Percentiles rank a stretch among this genome's conserved stretches.
Conservation (phyloP, 2,329 filamentous ascomycete species). For the Truncatella angustata region DNA sequence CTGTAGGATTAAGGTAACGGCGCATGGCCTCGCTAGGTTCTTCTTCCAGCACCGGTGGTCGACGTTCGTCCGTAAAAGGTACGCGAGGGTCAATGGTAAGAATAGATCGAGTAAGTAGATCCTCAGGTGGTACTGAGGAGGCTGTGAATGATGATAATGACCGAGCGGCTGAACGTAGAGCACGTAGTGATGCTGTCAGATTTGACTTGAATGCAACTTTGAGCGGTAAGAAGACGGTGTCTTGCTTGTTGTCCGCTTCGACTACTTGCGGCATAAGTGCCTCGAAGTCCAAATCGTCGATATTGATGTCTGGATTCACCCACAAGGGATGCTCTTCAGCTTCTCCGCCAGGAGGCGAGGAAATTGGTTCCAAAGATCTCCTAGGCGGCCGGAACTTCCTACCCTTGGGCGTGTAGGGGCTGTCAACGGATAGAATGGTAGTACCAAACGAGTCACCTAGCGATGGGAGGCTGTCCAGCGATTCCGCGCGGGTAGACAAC, state of each 20-base stretch:
- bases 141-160: conserved; percentile 63
- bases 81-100: conserved; percentile 65
- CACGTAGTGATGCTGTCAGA: conserved; percentile 63
- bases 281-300: conserved; percentile 48
- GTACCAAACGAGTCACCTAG: conserved; percentile 54
- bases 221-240: conserved; percentile 40
- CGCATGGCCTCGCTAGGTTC: conserved; percentile 65
- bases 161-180: conserved; percentile 61
- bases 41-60: conserved; percentile 60
- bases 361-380: conserved; percentile 53
- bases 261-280: conserved; percentile 38
- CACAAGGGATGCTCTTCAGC: conserved; percentile 50
- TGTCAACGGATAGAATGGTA: conserved; percentile 45
- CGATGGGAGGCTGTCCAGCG: conserved; percentile 61
- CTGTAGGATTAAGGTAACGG: conserved; percentile 66
- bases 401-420: conserved; percentile 43
- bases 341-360: conserved; percentile 50
- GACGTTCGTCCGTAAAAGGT: conserved; percentile 66
- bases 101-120: conserved; percentile 66
- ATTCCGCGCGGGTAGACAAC: conserved; percentile 54
- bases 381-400: conserved; percentile 41
- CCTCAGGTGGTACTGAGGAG: conserved; percentile 63
- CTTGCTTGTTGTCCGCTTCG: conserved; percentile 26
- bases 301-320: conserved; percentile 41
- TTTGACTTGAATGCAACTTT: conserved; percentile 66